Conservation (phyloP, 2,329 filamentous ascomycete genomes). For the Beauveria sp. region DNA sequence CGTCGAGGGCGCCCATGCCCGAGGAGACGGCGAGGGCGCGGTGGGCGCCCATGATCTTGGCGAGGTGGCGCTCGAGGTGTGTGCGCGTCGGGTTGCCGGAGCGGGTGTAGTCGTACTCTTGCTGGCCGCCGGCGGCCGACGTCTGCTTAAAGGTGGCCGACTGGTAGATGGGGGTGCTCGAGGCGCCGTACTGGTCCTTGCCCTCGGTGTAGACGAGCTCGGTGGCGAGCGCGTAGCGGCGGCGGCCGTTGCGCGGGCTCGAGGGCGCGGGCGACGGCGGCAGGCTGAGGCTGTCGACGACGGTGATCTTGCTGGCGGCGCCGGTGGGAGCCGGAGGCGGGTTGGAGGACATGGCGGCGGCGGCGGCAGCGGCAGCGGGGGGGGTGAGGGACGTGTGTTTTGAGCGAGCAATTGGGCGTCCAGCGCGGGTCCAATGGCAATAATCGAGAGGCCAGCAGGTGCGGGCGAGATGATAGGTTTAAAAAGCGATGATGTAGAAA, state of each 20-base stretch:
- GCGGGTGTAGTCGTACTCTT: slow-evolving; percentile 96
- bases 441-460: neutral
- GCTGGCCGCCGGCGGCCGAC: slow-evolving; percentile 65
- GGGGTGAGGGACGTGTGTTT: neutral
- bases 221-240: slow-evolving; percentile 86
- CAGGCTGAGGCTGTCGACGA: slow-evolving; percentile 65
- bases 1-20: slow-evolving; percentile 94
- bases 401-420: slow-evolving; percentile 1
- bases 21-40: slow-evolving; percentile 89
- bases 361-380: slow-evolving; percentile 21
- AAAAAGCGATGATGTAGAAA: neutral
- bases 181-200: slow-evolving; percentile 94
- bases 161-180: slow-evolving; percentile 96
- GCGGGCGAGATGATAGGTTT: neutral
- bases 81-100: slow-evolving; percentile 95
- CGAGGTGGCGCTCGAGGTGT: slow-evolving; percentile 90
- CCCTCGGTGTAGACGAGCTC: slow-evolving; percentile 95
- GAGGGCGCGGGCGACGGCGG: slow-evolving; percentile 91
- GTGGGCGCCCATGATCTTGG: slow-evolving; percentile 96
- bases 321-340: slow-evolving; percentile 18
- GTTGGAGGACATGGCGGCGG: slow-evolving; percentile 23
- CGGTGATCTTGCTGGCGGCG: slow-evolving; percentile 63
- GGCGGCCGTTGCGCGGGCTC: slow-evolving; percentile 72
- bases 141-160: slow-evolving; percentile 97
- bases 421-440: slow-evolving; percentile 1